Evolutionary conservation across 2,329 filamentous ascomycete genomes (phyloP).

Genomic region (Fusarium redolens): DNA sequence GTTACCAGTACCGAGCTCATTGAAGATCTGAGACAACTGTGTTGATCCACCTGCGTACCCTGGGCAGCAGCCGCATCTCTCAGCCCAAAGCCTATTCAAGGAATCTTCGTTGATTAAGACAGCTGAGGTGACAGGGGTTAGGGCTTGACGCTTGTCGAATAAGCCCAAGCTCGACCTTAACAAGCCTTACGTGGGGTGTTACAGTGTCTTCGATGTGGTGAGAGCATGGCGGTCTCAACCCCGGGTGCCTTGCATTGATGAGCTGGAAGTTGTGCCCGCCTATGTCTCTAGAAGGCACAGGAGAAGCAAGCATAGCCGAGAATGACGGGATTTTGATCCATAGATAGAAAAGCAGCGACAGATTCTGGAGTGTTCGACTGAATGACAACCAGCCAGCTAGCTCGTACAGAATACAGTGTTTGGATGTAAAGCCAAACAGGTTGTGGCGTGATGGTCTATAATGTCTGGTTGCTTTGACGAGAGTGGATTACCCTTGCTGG

Average conservation of each 20-base stretch:
- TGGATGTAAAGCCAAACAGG: conserved; percentile 26
- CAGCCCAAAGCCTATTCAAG: conserved; percentile 20
- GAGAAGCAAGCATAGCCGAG: conserved; percentile 44
- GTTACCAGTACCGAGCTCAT: conserved; percentile 28
- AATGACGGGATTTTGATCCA: conserved; percentile 28
- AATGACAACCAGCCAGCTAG: conserved; percentile 11
- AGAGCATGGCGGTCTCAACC: conserved; percentile 38
- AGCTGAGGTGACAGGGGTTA: conserved; percentile 9
- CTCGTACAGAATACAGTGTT: conserved; percentile 36
- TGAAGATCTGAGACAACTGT: conserved; percentile 36
- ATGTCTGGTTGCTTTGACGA: conserved; percentile 40
- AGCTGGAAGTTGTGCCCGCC: conserved; percentile 20
- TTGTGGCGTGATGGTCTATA: conserved; percentile 21
- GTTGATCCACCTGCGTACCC: conserved; percentile 23
- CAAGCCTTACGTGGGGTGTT: conserved; percentile 18
- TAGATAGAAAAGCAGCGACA: conserved; percentile 21
- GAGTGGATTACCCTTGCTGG: conserved; percentile 17
- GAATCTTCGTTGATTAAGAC: conserved; percentile 20
- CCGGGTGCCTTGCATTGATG: conserved; percentile 35
- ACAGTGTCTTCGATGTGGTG: conserved; percentile 34
- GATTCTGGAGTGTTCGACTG: conserved; percentile 16
- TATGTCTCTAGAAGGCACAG: conserved; percentile 26
- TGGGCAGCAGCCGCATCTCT: conserved; percentile 13
- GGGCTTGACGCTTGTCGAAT: conserved; percentile 9
- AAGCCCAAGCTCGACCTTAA: conserved; percentile 10